Evolutionary conservation across 139 green algal species (phyloP).

Genomic region (Tetraselmis striata): DNA sequence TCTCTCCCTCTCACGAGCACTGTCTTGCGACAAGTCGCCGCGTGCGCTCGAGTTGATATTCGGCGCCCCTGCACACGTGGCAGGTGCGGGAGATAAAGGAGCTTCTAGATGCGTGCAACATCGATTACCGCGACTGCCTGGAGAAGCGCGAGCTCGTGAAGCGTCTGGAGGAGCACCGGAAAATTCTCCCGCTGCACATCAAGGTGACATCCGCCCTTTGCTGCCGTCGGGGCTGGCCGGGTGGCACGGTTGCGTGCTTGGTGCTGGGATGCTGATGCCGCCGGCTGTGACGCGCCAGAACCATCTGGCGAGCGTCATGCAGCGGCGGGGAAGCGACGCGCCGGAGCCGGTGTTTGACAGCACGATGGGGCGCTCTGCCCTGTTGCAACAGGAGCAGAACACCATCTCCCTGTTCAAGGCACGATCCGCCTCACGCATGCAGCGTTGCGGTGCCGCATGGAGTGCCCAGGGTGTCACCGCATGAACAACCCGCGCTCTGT

Average conservation of each 20-base stretch:
- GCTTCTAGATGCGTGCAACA: neutral
- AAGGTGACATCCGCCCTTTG: neutral
- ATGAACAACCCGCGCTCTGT: too few relatives aligned
- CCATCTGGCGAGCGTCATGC: neutral
- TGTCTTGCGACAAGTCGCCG: neutral
- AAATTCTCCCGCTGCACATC: neutral
- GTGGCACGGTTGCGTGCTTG: too few relatives aligned
- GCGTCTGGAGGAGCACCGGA: neutral
- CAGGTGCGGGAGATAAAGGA: neutral
- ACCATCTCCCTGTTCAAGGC: neutral
- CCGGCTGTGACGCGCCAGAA: too few relatives aligned
- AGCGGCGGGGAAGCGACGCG: neutral
- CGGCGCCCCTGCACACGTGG: neutral
- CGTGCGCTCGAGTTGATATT: too few relatives aligned
- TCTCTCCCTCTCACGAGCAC: neutral
- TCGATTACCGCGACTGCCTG: neutral
- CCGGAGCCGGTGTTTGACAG: neutral
- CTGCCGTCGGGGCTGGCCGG: too few relatives aligned
- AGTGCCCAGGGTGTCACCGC: too few relatives aligned
- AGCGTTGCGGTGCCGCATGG: neutral
- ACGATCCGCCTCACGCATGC: neutral
- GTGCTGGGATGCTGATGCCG: too few relatives aligned
- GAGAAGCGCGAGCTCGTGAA: neutral
- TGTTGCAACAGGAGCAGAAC: neutral
- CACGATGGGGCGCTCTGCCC: neutral